phyloP scores from a whole-genome alignment of 2,329 filamentous ascomycete genomes.

The Chrysoporthe cubensis region DNA sequence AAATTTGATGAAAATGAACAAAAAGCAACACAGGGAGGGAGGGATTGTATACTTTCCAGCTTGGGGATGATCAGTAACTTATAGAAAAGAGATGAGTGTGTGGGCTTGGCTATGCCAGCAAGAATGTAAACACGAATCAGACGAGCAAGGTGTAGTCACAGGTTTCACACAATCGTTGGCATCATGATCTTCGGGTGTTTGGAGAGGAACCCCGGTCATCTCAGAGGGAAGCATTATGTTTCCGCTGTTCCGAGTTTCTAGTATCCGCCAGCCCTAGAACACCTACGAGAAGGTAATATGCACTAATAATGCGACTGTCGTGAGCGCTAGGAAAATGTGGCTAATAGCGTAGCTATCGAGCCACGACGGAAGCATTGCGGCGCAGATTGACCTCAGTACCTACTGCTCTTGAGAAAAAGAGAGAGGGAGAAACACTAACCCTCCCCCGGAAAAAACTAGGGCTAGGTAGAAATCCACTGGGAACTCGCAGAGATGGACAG shows the following conservation, averaged over 20 bases:
- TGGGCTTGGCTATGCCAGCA: background rate
- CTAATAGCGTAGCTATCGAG: too few relatives aligned
- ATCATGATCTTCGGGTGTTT: background rate
- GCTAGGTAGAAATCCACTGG: background rate
- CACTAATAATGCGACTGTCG: background rate
- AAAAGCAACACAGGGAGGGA: background rate
- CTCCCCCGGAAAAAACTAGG: background rate
- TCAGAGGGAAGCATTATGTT: background rate
- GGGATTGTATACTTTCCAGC: background rate
- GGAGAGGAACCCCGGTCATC: background rate
- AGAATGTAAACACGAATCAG: background rate
- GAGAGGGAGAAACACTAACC: background rate
- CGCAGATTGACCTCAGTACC: background rate
- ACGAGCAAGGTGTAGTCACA: background rate
- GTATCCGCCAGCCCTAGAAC: background rate
- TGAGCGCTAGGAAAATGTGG: too few relatives aligned
- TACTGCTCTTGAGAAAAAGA: background rate
- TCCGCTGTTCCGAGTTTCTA: background rate
- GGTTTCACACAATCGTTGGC: background rate
- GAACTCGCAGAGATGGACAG: background rate
- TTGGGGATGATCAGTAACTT: background rate
- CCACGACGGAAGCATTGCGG: too few relatives aligned
- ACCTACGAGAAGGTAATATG: background rate
- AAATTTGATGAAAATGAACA: too few relatives aligned
- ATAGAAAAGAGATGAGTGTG: background rate